A percentile compares a stretch with the other conserved stretches of the same genome.
Conservation (phyloP, 2,329 filamentous ascomycete genomes). For the Aspergillus thermomutatus region DNA sequence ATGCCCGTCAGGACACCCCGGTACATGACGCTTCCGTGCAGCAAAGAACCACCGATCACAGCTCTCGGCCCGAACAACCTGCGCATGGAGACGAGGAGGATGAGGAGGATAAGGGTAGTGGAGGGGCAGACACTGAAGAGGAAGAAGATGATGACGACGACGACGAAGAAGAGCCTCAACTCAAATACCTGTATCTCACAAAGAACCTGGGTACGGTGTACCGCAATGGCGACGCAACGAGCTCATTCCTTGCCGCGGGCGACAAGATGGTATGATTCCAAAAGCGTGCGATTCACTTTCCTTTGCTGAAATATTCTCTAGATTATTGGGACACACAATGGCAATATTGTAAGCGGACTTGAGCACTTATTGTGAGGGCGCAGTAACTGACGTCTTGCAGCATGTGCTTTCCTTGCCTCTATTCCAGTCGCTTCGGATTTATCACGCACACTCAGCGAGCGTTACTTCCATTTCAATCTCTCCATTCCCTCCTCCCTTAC, state of each 20-base stretch:
- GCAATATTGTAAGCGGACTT: slow-evolving; percentile 72
- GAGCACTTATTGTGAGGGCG: background rate
- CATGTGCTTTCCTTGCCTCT: slow-evolving; percentile 81
- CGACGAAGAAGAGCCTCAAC: slow-evolving; percentile 86
- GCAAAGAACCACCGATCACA: slow-evolving; percentile 11
- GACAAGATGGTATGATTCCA: slow-evolving; percentile 80
- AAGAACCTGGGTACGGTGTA: slow-evolving; percentile 77
- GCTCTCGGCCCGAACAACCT: slow-evolving; percentile 4
- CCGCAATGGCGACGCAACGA: slow-evolving; percentile 92
- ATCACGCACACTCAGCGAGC: slow-evolving; percentile 89
- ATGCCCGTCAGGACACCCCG: slow-evolving; percentile 17
- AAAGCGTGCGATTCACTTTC: slow-evolving; percentile 1
- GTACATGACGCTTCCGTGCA: slow-evolving; percentile 15
- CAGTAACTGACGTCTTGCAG: slow-evolving; percentile 43
- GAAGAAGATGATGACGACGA: slow-evolving; percentile 70
- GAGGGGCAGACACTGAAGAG: slow-evolving; percentile 47
- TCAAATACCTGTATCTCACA: slow-evolving; percentile 90
- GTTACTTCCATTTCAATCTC: slow-evolving; percentile 89
- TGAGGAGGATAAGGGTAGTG: slow-evolving; percentile 17
- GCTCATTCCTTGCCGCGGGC: slow-evolving; percentile 81
- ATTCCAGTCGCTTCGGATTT: slow-evolving; percentile 77
- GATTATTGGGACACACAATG: slow-evolving; percentile 93
- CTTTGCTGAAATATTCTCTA: slow-evolving; percentile 45
- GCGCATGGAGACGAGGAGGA: slow-evolving; percentile 12
- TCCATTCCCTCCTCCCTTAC: slow-evolving; percentile 67